A percentile compares a stretch with the other conserved stretches of the same genome.
Evolutionary conservation across 148 eudicot genomes (phyloP).

Genomic region (Diospyros lotus): DNA sequence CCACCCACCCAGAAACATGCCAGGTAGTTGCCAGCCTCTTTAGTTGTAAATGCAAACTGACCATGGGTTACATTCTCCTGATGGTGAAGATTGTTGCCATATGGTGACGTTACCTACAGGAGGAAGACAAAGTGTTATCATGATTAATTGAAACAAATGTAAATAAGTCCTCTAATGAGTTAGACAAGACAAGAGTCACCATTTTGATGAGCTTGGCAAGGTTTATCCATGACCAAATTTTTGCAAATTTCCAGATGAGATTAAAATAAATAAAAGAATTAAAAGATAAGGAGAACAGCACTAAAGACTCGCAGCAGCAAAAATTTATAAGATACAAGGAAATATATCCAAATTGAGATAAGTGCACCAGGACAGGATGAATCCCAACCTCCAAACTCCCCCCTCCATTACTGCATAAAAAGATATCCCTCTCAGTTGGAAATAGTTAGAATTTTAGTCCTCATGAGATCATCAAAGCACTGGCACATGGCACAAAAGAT

Average conservation of each 20-base stretch:
- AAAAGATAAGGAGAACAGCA: neutral
- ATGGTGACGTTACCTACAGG: constrained; percentile 54
- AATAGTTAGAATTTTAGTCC: neutral
- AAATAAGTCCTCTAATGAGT: neutral
- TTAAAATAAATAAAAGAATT: neutral
- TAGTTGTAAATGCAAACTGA: constrained; percentile 67
- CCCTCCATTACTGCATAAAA: neutral
- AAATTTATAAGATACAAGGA: neutral
- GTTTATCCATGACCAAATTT: neutral
- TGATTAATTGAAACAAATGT: neutral
- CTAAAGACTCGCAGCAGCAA: neutral
- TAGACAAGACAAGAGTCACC: neutral
- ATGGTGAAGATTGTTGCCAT: constrained; percentile 51
- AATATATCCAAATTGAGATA: neutral
- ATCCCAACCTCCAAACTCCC: neutral
- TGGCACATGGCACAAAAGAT: neutral
- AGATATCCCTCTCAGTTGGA: neutral
- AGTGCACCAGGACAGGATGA: neutral
- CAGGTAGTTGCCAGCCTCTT: constrained; percentile 53
- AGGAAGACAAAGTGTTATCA: neutral
- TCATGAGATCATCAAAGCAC: neutral
- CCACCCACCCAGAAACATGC: constrained; percentile 67
- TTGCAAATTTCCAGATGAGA: neutral
- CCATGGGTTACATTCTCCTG: constrained; percentile 61
- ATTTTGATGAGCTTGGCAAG: neutral